Evolutionary conservation across 768 basidiomycete genomes (phyloP).

Genomic region (Chalciporus sphaerocephalus): DNA sequence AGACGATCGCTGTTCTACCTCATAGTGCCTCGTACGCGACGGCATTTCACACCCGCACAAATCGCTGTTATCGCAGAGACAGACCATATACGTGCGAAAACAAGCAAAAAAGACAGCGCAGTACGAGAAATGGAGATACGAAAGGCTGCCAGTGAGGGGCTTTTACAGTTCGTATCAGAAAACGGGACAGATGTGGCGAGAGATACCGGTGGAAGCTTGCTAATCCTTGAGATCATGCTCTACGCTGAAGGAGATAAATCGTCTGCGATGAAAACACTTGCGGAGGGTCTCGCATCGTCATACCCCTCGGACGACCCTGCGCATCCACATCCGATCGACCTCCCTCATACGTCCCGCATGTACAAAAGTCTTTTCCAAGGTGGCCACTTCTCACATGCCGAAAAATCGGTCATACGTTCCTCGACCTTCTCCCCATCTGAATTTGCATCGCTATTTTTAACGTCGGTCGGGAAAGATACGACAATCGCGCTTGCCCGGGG

Average conservation of each 20-base stretch:
- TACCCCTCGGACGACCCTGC: conserved; percentile 52
- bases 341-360: conserved; percentile 75
- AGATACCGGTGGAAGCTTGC: conserved; percentile 76
- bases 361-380: conserved; percentile 91
- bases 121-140: conserved; percentile 68
- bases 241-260: conserved; percentile 81
- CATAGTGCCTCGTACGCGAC: conserved; percentile 73
- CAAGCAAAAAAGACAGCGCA: conserved; percentile 77
- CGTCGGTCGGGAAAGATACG: conserved; percentile 47
- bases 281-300: conserved; percentile 49
- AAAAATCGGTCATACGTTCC: conserved; percentile 49
- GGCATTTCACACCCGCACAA: conserved; percentile 85
- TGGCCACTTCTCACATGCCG: conserved; percentile 74
- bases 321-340: conserved; percentile 66
- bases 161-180: conserved; percentile 66
- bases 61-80: conserved; percentile 70
- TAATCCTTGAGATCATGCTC: conserved; percentile 80
- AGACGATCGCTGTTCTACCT: conserved; percentile 81
- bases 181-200: conserved; percentile 58
- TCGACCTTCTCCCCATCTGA: conserved; percentile 50
- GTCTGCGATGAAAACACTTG: conserved; percentile 54
- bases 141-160: conserved; percentile 64
- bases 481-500: conserved; percentile 52
- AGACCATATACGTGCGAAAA: conserved; percentile 59
- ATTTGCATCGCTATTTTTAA: conserved; percentile 60